phyloP scores from a whole-genome alignment of 73 alveolate species.

The Paramecium octaurelia region DNA sequence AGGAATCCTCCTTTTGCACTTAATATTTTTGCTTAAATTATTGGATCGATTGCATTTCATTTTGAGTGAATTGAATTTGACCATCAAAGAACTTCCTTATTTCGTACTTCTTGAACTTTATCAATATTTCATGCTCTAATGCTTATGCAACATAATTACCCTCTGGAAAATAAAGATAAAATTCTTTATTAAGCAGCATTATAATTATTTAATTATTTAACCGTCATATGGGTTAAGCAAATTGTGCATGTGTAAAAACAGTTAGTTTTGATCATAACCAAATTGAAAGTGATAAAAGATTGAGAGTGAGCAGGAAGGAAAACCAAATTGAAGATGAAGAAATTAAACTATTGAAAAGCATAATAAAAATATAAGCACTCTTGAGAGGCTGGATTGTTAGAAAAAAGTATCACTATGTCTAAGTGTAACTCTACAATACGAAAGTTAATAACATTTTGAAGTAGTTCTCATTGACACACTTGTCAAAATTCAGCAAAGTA shows the following conservation, averaged over 20 bases:
- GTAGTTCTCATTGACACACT: constrained; percentile 42
- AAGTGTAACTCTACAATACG: constrained; percentile 35
- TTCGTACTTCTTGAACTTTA: background rate
- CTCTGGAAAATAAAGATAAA: constrained; percentile 24
- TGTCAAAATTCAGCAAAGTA: constrained; percentile 54
- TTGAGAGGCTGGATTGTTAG: constrained; percentile 55
- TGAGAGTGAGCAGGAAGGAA: constrained; percentile 49
- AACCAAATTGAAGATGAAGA: constrained; percentile 13
- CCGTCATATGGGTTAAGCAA: constrained; percentile 60
- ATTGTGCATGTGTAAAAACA: constrained; percentile 65
- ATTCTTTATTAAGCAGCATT: constrained; percentile 2
- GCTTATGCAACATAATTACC: background rate
- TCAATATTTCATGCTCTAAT: background rate
- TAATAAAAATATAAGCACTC: constrained; percentile 54
- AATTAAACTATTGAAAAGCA: constrained; percentile 15
- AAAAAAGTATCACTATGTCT: constrained; percentile 35
- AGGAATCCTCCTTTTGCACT: background rate
- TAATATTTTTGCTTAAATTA: background rate
- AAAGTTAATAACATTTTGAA: constrained; percentile 40
- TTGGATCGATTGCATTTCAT: background rate
- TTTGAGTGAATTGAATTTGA: background rate
- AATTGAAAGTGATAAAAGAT: constrained; percentile 47
- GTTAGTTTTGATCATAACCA: constrained; percentile 10
- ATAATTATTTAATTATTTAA: constrained; percentile 35
- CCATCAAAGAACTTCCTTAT: constrained; percentile 28